phyloP scores from a whole-genome alignment of 192 early-diverging fungal genomes.

The Gonapodya prolifera region DNA sequence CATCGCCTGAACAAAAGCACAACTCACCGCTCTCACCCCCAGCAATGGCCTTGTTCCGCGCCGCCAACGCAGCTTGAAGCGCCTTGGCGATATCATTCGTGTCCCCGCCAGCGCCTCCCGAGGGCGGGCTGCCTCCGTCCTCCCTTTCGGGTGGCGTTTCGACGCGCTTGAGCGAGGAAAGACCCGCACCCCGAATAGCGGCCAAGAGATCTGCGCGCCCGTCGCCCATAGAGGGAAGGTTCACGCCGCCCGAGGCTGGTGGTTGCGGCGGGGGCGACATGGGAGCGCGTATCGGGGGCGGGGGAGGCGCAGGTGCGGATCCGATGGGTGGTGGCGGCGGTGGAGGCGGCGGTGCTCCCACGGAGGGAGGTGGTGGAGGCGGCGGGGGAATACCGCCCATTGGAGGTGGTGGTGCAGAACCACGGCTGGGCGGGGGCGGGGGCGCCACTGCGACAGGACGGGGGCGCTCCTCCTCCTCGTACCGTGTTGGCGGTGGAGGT shows the following conservation, averaged over 20 bases:
- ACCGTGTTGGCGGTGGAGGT: background rate
- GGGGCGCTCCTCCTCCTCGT: too few relatives aligned
- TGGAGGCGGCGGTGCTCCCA: background rate
- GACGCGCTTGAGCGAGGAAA: background rate
- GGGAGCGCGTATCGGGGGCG: background rate
- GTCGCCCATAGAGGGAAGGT: background rate
- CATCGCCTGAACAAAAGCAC: background rate
- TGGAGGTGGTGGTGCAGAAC: too few relatives aligned
- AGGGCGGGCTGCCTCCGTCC: background rate
- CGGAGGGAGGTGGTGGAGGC: constrained; percentile 1
- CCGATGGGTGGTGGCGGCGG: background rate
- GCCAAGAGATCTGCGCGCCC: background rate
- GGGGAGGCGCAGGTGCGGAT: background rate
- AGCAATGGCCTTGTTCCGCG: background rate
- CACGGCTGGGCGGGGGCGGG: background rate
- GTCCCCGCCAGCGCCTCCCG: background rate
- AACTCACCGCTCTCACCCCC: background rate
- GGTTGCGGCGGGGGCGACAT: background rate
- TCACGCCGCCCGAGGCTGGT: background rate
- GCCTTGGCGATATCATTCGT: constrained; percentile 1
- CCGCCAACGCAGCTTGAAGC: constrained; percentile 1
- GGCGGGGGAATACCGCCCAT: background rate
- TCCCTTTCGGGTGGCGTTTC: background rate
- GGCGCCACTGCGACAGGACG: background rate
- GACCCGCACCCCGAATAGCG: background rate